Evolutionary conservation across 108 stramenopile genomes (phyloP).

Genomic region (Schizochytrium sp.): DNA sequence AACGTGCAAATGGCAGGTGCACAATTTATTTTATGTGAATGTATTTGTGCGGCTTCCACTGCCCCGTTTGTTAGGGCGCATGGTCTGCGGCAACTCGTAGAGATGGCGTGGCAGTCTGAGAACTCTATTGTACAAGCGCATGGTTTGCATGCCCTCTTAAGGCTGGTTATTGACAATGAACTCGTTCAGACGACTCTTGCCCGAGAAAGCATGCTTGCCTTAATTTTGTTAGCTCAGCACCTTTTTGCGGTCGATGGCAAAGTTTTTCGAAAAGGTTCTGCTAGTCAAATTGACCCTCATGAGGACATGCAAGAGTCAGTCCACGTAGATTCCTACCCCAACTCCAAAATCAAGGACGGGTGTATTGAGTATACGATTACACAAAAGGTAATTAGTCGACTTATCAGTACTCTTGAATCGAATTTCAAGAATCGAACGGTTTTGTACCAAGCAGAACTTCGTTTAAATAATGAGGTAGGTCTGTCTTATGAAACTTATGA

Average conservation of each 20-base stretch:
- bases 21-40: background rate
- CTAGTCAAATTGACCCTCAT: background rate
- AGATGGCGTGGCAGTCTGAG: conserved; percentile 21
- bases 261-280: background rate
- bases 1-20: background rate
- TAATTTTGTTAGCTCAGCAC: conserved; percentile 1
- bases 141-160: background rate
- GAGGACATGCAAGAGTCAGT: background rate
- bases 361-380: background rate
- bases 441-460: background rate
- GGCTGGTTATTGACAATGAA: background rate
- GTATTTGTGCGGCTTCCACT: background rate
- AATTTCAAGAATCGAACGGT: background rate
- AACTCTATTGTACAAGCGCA: background rate
- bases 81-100: background rate
- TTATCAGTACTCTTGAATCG: background rate
- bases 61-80: background rate
- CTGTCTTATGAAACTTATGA: background rate
- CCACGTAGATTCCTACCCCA: background rate
- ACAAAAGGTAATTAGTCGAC: background rate
- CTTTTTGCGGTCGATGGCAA: background rate
- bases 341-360: background rate
- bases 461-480: background rate
- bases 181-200: background rate
- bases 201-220: background rate